Conservation (phyloP, 2,329 filamentous ascomycete species). For the Amauroascus niger region DNA sequence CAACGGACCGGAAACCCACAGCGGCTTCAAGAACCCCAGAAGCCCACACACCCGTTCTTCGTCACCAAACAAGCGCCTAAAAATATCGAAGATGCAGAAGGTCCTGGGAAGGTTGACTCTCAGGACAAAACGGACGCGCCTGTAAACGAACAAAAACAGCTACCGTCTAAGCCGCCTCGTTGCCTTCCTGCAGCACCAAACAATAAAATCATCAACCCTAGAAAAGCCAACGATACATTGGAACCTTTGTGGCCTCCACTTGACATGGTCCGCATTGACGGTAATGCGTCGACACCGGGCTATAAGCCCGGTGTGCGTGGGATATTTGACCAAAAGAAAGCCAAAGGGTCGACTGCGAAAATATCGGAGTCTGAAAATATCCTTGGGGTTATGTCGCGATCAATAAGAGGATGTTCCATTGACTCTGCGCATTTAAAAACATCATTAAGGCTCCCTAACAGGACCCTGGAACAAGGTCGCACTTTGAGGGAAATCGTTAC, state of each 20-base stretch:
- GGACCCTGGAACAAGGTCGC: not conserved
- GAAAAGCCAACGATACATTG: constrained; percentile 22
- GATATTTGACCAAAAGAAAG: constrained; percentile 28
- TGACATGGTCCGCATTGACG: constrained; percentile 44
- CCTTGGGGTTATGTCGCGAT: constrained; percentile 15
- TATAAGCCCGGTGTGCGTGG: not conserved
- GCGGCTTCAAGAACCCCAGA: constrained; percentile 26
- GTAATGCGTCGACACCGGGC: constrained; percentile 18
- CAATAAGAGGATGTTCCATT: not conserved
- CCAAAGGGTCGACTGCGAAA: constrained; percentile 27
- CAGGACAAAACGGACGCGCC: not conserved
- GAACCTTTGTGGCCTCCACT: constrained; percentile 34
- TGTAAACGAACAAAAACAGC: not conserved
- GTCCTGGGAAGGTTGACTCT: not conserved
- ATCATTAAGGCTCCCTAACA: constrained; percentile 7
- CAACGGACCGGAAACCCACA: not conserved
- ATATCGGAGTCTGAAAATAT: constrained; percentile 30
- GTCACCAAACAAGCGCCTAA: constrained; percentile 42
- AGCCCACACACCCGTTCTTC: constrained; percentile 61
- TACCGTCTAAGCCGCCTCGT: not conserved
- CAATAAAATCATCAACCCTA: not conserved
- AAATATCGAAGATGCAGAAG: not conserved
- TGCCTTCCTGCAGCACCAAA: not conserved
- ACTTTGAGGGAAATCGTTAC: not conserved
- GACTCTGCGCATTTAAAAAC: not conserved